Conservation (phyloP, 2,329 filamentous ascomycete genomes). For the Alternaria gaisen region DNA sequence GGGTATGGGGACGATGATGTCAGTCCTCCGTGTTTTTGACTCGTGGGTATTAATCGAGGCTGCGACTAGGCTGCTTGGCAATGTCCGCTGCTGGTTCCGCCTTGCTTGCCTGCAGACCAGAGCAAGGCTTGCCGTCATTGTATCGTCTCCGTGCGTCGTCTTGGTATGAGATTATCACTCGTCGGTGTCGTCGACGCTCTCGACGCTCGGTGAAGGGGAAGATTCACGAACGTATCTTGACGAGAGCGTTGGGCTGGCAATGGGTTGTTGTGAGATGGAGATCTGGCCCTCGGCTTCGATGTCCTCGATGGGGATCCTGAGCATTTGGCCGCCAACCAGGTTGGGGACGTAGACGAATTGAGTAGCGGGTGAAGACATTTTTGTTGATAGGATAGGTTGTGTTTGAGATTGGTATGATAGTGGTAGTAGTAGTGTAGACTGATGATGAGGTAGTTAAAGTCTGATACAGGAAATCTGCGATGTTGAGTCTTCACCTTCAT, state of each 20-base stretch:
- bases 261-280: conserved; percentile 27
- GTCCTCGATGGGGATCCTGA: conserved; percentile 45
- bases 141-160: neutral
- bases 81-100: conserved; percentile 1
- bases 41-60: neutral
- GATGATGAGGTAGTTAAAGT: neutral
- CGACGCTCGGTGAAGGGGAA: conserved; percentile 40
- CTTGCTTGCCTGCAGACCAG: conserved; percentile 2
- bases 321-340: conserved; percentile 50
- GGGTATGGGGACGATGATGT: conserved; percentile 2
- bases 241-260: conserved; percentile 20
- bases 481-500: conserved; percentile 1
- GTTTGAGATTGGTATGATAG: neutral
- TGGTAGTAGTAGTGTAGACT: neutral
- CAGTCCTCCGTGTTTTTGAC: conserved; percentile 1
- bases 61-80: conserved; percentile 3
- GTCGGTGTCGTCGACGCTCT: conserved; percentile 40
- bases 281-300: conserved; percentile 30
- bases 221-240: conserved; percentile 31
- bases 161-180: conserved; percentile 24
- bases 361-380: conserved; percentile 41
- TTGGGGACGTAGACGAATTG: conserved; percentile 53
- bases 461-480: conserved; percentile 1
- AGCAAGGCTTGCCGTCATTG: conserved; percentile 8
- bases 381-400: conserved; percentile 17